A percentile compares a stretch with the other conserved stretches of the same genome.
These are phyloP conservation scores for Dacryopinax primogenitus DNA, from an alignment of 768 basidiomycete genomes.

Conservation along the genomic window DNA sequence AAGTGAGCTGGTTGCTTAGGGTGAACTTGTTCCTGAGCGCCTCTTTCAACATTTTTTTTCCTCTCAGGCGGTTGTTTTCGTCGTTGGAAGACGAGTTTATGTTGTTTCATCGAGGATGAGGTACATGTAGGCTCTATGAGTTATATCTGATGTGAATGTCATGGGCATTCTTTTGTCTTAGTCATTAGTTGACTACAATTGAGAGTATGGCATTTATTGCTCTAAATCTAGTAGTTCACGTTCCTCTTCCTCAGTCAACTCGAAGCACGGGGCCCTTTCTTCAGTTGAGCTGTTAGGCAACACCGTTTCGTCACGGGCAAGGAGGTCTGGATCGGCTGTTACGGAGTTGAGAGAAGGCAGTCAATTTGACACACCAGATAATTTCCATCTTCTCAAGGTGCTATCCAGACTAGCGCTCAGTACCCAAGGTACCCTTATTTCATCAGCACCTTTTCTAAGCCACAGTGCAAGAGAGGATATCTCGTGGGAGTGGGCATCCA, in stretches of 20 bases:
- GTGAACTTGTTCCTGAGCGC: no score
- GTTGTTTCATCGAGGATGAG: no score
- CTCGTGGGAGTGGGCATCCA: slow-evolving; percentile 1
- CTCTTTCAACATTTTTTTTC: no score
- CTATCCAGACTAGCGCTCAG: slow-evolving; percentile 2
- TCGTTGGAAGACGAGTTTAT: no score
- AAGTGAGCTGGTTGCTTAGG: no score
- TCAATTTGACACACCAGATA: not conserved
- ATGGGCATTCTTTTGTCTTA: no score
- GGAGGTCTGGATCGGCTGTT: not conserved
- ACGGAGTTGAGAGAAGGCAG: not conserved
- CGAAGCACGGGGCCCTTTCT: not conserved
- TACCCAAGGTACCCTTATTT: not conserved
- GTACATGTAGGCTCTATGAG: no score
- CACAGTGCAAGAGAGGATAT: not conserved
- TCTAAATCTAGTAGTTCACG: not conserved
- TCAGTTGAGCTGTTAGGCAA: not conserved
- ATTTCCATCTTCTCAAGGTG: not conserved
- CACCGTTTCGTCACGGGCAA: not conserved
- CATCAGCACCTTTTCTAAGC: not conserved
- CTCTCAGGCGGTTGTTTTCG: no score
- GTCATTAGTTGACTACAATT: no score
- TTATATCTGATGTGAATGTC: no score
- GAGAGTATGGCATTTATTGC: no score
- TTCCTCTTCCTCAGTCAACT: not conserved